Evolutionary conservation across 768 basidiomycete species (phyloP).

Genomic region (Gautieria morchelliformis): DNA sequence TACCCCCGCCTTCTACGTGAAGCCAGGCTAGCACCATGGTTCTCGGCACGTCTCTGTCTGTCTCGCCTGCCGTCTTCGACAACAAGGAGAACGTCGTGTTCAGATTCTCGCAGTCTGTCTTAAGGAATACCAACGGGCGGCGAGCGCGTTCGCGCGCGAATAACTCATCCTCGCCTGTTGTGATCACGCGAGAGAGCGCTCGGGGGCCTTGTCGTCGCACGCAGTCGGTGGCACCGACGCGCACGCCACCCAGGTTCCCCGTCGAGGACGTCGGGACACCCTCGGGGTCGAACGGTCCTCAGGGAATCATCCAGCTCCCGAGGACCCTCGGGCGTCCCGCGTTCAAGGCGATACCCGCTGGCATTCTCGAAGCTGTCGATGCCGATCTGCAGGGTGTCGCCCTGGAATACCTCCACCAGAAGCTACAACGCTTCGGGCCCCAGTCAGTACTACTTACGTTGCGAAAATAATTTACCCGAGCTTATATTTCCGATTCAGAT

Average conservation of each 20-base stretch:
- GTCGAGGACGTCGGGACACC: not conserved
- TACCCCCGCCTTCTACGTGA: not conserved
- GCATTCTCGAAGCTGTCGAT: slow-evolving; percentile 42
- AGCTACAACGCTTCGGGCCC: slow-evolving; percentile 34
- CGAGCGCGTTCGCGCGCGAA: not conserved
- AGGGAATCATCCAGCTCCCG: slow-evolving; percentile 32
- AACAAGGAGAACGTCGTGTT: slow-evolving; percentile 3
- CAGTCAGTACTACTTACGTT: slow-evolving; percentile 23
- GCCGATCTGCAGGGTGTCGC: slow-evolving; percentile 43
- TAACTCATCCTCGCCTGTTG: not conserved
- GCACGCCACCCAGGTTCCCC: not conserved
- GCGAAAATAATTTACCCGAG: not conserved
- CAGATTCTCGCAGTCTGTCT: not conserved
- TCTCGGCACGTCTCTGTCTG: not conserved
- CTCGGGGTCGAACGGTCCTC: not conserved
- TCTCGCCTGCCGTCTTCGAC: not conserved
- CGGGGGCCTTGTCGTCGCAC: not conserved
- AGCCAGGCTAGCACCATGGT: not conserved
- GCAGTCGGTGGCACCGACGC: not conserved
- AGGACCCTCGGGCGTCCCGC: slow-evolving; percentile 56
- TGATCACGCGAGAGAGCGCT: not conserved
- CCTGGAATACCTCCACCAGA: slow-evolving; percentile 51
- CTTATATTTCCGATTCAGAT: not conserved
- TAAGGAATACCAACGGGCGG: not conserved
- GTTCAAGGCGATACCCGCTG: slow-evolving; percentile 45